A percentile compares a stretch with the other conserved stretches of the same genome.
These are phyloP conservation scores for Suillus alpinus DNA, from an alignment of 768 basidiomycete genomes.

Conservation along the genomic window DNA sequence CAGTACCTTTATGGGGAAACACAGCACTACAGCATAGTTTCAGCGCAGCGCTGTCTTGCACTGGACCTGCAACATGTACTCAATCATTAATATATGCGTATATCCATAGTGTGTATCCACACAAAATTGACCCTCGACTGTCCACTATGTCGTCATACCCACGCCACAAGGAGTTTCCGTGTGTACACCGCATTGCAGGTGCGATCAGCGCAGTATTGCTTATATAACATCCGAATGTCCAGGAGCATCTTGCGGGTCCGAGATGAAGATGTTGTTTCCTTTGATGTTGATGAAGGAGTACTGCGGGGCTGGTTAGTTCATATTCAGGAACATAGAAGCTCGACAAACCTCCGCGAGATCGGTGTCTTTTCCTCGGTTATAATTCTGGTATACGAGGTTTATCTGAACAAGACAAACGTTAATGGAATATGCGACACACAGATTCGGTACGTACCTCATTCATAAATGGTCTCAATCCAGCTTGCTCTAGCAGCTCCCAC, in stretches of 20 bases:
- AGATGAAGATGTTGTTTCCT: constrained; percentile 47
- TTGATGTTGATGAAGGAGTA: constrained; percentile 56
- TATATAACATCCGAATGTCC: constrained; percentile 15
- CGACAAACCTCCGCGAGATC: constrained; percentile 49
- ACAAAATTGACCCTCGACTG: neutral
- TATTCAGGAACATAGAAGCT: neutral
- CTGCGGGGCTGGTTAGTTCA: constrained; percentile 22
- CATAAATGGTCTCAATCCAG: constrained; percentile 47
- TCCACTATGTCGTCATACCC: neutral
- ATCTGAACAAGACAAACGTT: constrained; percentile 35
- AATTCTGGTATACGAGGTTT: constrained; percentile 58
- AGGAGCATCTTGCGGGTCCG: constrained; percentile 15
- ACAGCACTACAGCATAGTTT: neutral
- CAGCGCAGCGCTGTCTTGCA: neutral
- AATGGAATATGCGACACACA: neutral
- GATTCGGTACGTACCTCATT: constrained; percentile 32
- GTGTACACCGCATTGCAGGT: neutral
- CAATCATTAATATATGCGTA: neutral
- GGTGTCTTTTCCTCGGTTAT: constrained; percentile 43
- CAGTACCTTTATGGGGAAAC: neutral
- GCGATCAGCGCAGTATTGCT: neutral
- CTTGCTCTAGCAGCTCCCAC: constrained; percentile 47
- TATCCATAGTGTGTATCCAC: neutral
- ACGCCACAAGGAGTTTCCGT: neutral
- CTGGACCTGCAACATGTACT: neutral